Conservation (phyloP, 345 rosid genomes). For the Hibiscus mutabilis region DNA sequence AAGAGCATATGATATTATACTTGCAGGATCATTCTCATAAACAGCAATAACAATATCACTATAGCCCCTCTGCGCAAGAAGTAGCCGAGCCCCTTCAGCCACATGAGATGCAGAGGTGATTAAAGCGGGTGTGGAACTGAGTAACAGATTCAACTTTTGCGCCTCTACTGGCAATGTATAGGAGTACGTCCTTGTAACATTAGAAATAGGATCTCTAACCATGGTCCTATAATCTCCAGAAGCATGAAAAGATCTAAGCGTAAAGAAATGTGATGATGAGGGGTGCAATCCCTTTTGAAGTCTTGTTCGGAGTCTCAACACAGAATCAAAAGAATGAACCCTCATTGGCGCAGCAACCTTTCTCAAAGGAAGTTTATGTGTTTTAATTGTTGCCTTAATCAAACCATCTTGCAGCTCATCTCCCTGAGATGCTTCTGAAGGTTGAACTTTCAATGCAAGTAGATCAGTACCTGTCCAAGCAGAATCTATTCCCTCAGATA, state of each 20-base stretch:
- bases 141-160: conserved; percentile 52
- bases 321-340: conserved; percentile 88
- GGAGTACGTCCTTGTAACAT: conserved; percentile 46
- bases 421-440: conserved; percentile 20
- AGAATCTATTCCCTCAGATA: conserved; percentile 95
- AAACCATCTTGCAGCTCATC: conserved; percentile 32
- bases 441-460: conserved; percentile 24
- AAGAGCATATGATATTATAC: conserved; percentile 84
- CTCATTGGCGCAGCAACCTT: conserved; percentile 53
- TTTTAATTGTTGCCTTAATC: conserved; percentile 18
- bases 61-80: conserved; percentile 50
- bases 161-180: conserved; percentile 60
- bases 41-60: conserved; percentile 72
- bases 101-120: conserved; percentile 54
- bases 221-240: conserved; percentile 71
- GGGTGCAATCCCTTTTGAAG: conserved; percentile 50
- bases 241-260: conserved; percentile 74
- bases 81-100: conserved; percentile 72
- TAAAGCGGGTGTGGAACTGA: conserved; percentile 40
- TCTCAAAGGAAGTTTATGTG: conserved; percentile 33
- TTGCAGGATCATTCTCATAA: conserved; percentile 82
- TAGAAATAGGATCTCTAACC: conserved; percentile 79
- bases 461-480: conserved; percentile 88
- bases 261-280: conserved; percentile 53
- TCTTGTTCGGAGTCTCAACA: conserved; percentile 56